These are phyloP conservation scores for Elsinoe necatrix DNA, from an alignment of 2,329 filamentous ascomycete species.

Conservation along the genomic window DNA sequence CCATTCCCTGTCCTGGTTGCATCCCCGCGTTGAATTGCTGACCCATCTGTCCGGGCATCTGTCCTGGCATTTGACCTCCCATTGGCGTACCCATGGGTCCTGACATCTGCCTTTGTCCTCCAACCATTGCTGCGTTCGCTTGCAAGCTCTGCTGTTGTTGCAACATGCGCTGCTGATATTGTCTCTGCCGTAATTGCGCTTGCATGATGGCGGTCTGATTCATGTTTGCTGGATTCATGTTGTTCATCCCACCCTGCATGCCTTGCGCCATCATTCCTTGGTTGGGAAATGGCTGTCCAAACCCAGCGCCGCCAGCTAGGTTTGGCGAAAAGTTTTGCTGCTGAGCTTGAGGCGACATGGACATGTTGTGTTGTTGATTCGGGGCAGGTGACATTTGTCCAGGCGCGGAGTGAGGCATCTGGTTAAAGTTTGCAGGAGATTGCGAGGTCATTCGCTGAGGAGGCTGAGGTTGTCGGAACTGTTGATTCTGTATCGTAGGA, in stretches of 20 bases:
- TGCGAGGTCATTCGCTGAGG: slow-evolving; percentile 68
- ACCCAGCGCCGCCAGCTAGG: slow-evolving; percentile 7
- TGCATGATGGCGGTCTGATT: slow-evolving; percentile 35
- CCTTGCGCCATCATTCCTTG: slow-evolving; percentile 21
- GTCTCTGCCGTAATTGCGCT: slow-evolving; percentile 59
- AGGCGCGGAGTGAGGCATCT: slow-evolving; percentile 62
- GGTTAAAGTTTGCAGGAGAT: slow-evolving; percentile 85
- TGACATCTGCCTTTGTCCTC: slow-evolving; percentile 18
- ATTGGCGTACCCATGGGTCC: slow-evolving; percentile 21
- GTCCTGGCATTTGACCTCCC: slow-evolving; percentile 11
- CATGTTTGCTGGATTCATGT: slow-evolving; percentile 29
- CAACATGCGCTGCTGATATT: slow-evolving; percentile 79
- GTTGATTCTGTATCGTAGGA: slow-evolving; percentile 80
- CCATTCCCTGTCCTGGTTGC: slow-evolving; percentile 19
- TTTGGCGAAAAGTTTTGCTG: slow-evolving; percentile 19
- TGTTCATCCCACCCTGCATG: slow-evolving; percentile 22
- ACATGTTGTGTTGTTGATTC: slow-evolving; percentile 23
- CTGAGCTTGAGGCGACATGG: slow-evolving; percentile 24
- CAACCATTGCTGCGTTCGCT: slow-evolving; percentile 26
- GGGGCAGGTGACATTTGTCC: slow-evolving; percentile 62
- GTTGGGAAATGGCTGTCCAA: slow-evolving; percentile 10
- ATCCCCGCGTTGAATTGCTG: slow-evolving; percentile 14
- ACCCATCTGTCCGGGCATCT: slow-evolving; percentile 14
- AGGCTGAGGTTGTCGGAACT: slow-evolving; percentile 60
- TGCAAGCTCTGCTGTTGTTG: slow-evolving; percentile 62